Evolutionary conservation across 2,329 filamentous ascomycete species (phyloP).

Genomic region (Diplocarpon mali): DNA sequence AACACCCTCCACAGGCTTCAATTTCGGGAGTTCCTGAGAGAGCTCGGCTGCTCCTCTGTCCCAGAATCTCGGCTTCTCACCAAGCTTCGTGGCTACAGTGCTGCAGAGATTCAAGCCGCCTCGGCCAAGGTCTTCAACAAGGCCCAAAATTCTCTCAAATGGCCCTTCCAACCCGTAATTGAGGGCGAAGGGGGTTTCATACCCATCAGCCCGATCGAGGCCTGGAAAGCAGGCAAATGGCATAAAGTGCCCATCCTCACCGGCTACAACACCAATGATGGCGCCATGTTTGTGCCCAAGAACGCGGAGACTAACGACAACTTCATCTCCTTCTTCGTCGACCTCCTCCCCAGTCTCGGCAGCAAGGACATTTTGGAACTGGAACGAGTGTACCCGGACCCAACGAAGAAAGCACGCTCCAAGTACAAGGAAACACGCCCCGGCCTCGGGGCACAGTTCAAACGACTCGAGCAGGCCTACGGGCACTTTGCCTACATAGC

Average conservation of each 20-base stretch:
- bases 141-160: constrained; percentile 36
- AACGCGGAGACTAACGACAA: constrained; percentile 35
- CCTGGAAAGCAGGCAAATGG: constrained; percentile 42
- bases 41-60: constrained; percentile 37
- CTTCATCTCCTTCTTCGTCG: constrained; percentile 49
- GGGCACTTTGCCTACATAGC: constrained; percentile 54
- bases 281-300: constrained; percentile 49
- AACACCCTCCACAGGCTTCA: constrained; percentile 48
- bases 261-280: constrained; percentile 62
- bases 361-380: constrained; percentile 42
- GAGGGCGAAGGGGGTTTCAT: constrained; percentile 46
- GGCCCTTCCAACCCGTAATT: constrained; percentile 61
- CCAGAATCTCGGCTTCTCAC: constrained; percentile 37
- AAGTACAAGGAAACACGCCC: constrained; percentile 31
- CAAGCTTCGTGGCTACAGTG: constrained; percentile 36
- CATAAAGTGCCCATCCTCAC: constrained; percentile 53
- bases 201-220: constrained; percentile 43
- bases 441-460: constrained; percentile 42
- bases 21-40: constrained; percentile 41
- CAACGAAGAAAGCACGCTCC: constrained; percentile 31
- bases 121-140: constrained; percentile 34
- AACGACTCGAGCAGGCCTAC: constrained; percentile 48
- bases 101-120: constrained; percentile 31
- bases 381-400: constrained; percentile 51
- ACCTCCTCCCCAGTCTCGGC: constrained; percentile 47